phyloP scores from a whole-genome alignment of 225 moss, liverwort and hornwort species.

The Bryoerythrophyllum caledonicum region DNA sequence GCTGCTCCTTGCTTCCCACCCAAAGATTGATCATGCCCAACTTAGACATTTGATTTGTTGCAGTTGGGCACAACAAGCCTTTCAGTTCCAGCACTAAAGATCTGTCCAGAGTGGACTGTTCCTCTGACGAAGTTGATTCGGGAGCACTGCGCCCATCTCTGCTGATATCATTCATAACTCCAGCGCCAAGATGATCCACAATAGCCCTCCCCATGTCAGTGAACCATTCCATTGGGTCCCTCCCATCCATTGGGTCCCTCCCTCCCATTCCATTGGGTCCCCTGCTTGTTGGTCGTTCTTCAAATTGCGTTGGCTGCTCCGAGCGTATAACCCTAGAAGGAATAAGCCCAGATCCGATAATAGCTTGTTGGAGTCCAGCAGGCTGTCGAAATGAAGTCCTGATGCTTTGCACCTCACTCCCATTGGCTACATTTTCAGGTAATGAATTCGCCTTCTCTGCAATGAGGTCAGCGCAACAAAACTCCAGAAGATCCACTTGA shows the following conservation, averaged over 20 bases:
- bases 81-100: slow-evolving; percentile 62
- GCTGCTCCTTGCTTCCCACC: slow-evolving; percentile 83
- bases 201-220: slow-evolving; percentile 77
- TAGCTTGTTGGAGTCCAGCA: slow-evolving; percentile 27
- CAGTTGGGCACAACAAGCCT: slow-evolving; percentile 78
- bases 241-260: slow-evolving; percentile 61
- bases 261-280: slow-evolving; percentile 65
- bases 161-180: slow-evolving; percentile 54
- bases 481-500: slow-evolving; percentile 84
- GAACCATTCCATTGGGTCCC: slow-evolving; percentile 63
- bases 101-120: slow-evolving; percentile 30
- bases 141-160: slow-evolving; percentile 23
- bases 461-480: slow-evolving; percentile 76
- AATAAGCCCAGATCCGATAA: slow-evolving; percentile 22
- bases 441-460: slow-evolving; percentile 30
- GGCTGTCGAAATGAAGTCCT: slow-evolving; percentile 14
- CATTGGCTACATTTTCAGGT: slow-evolving; percentile 13
- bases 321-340: slow-evolving; percentile 35
- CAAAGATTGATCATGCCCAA: slow-evolving; percentile 72
- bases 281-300: slow-evolving; percentile 2
- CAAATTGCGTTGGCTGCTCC: slow-evolving; percentile 41
- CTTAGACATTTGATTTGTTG: slow-evolving; percentile 66
- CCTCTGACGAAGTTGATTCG: slow-evolving; percentile 15
- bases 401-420: slow-evolving; percentile 20
- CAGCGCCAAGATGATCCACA: slow-evolving; percentile 66